Percentiles rank a stretch among this genome's conserved stretches.
Conservation (phyloP, 2,329 filamentous ascomycete genomes). For the Calonectria hongkongensis region DNA sequence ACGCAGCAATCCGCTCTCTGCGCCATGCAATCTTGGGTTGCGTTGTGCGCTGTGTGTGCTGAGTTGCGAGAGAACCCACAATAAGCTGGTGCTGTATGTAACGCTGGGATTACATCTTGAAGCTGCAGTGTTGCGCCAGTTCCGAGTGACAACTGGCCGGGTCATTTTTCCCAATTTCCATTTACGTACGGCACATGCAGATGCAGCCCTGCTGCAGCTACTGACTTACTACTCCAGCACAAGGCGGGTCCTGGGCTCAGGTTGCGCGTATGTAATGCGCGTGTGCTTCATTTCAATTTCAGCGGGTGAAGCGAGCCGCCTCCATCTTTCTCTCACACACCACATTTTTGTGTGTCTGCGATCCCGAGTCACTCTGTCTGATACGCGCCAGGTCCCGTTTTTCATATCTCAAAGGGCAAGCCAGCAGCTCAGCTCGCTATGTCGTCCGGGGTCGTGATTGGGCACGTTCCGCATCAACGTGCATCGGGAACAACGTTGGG, state of each 20-base stretch:
- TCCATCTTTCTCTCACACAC: not conserved
- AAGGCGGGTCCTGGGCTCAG: not conserved
- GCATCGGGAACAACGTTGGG: slow-evolving; percentile 8
- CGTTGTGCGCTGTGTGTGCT: not conserved
- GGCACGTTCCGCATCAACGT: slow-evolving; percentile 8
- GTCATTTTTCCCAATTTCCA: slow-evolving; percentile 3
- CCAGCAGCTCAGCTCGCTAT: slow-evolving; percentile 5
- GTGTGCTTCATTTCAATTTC: slow-evolving; percentile 6
- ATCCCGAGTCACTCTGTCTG: not conserved
- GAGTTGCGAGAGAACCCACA: slow-evolving; percentile 11
- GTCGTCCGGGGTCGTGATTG: not conserved
- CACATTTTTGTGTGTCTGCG: not conserved
- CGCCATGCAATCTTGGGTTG: not conserved
- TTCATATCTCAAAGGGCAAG: slow-evolving; percentile 12
- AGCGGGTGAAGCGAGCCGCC: not conserved
- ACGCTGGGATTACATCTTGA: slow-evolving; percentile 16
- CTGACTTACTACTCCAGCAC: not conserved
- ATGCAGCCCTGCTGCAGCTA: slow-evolving; percentile 1
- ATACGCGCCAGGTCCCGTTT: slow-evolving; percentile 13
- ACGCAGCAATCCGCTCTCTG: not conserved
- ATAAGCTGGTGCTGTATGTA: slow-evolving; percentile 19
- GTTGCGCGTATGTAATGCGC: not conserved
- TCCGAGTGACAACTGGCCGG: not conserved
- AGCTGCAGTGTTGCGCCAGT: not conserved
- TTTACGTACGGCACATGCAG: slow-evolving; percentile 9